phyloP scores from a whole-genome alignment of 176 grass and related monocot species.

The Ensete ventricosum region DNA sequence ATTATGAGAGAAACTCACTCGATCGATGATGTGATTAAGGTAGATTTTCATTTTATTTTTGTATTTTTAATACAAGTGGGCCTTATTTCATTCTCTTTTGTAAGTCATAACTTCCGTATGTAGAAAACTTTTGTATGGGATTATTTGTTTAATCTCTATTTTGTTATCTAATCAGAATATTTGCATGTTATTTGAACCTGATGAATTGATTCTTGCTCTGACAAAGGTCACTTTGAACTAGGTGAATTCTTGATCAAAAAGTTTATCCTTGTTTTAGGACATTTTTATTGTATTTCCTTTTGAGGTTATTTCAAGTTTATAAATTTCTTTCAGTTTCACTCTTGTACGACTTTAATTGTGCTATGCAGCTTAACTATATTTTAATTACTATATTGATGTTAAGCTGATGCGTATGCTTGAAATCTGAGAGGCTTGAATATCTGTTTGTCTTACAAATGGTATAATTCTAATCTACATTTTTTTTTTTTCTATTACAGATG shows the following conservation, averaged over 20 bases:
- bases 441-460: background rate
- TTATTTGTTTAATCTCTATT: background rate
- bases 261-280: background rate
- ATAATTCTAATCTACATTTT: background rate
- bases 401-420: background rate
- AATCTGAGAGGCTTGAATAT: background rate
- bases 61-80: background rate
- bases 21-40: conserved; percentile 94
- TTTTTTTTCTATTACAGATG: conserved; percentile 39
- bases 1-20: conserved; percentile 84
- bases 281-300: background rate
- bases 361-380: background rate
- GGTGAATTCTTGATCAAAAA: background rate
- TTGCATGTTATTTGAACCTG: background rate
- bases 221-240: background rate
- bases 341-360: background rate
- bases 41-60: conserved; percentile 28
- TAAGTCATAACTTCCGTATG: background rate
- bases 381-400: background rate
- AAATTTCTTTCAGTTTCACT: background rate
- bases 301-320: background rate
- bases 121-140: background rate
- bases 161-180: background rate
- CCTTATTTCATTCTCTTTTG: too few species aligned
- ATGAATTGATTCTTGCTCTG: too few species aligned